Evolutionary conservation across 2,329 filamentous ascomycete genomes (phyloP).

Genomic region (Ramularia collo-cygni): DNA sequence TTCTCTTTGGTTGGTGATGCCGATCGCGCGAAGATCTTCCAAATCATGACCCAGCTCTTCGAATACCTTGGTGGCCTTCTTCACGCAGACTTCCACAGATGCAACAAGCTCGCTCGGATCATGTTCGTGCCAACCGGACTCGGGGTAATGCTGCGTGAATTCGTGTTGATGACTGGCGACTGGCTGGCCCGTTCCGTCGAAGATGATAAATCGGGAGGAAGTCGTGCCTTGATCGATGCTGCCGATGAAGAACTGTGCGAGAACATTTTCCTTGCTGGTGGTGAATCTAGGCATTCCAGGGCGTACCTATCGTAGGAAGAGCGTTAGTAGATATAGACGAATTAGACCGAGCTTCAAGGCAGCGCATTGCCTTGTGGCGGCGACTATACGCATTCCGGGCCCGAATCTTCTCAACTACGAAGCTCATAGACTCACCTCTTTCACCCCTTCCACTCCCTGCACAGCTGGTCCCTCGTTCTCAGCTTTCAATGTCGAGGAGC

Average conservation of each 20-base stretch:
- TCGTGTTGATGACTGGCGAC: slow-evolving; percentile 81
- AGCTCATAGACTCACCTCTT: too few relatives aligned
- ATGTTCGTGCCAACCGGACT: slow-evolving; percentile 88
- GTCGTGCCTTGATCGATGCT: slow-evolving; percentile 90
- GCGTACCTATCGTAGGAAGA: slow-evolving; percentile 2
- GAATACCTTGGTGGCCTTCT: slow-evolving; percentile 66
- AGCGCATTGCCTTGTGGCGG: too few relatives aligned
- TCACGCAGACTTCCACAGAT: slow-evolving; percentile 73
- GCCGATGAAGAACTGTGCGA: slow-evolving; percentile 63
- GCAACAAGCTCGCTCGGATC: slow-evolving; percentile 69
- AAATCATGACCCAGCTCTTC: slow-evolving; percentile 59
- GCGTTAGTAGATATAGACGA: too few relatives aligned
- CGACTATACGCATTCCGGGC: too few relatives aligned
- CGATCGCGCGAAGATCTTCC: slow-evolving; percentile 66
- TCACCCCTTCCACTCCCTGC: too few relatives aligned
- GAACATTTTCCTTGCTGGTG: slow-evolving; percentile 29
- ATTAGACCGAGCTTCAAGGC: too few relatives aligned
- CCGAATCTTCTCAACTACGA: too few relatives aligned
- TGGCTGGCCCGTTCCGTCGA: slow-evolving; percentile 70
- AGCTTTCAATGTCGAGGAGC: slow-evolving; percentile 7
- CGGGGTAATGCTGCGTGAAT: slow-evolving; percentile 75
- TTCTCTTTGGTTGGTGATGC: slow-evolving; percentile 87
- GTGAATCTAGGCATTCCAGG: slow-evolving; percentile 28
- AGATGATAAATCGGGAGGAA: slow-evolving; percentile 83
- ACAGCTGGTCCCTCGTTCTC: slow-evolving; percentile 5